A percentile compares a stretch with the other conserved stretches of the same genome.
phyloP scores from a whole-genome alignment of 2,329 filamentous ascomycete genomes.

The Hypoxylon sp. region DNA sequence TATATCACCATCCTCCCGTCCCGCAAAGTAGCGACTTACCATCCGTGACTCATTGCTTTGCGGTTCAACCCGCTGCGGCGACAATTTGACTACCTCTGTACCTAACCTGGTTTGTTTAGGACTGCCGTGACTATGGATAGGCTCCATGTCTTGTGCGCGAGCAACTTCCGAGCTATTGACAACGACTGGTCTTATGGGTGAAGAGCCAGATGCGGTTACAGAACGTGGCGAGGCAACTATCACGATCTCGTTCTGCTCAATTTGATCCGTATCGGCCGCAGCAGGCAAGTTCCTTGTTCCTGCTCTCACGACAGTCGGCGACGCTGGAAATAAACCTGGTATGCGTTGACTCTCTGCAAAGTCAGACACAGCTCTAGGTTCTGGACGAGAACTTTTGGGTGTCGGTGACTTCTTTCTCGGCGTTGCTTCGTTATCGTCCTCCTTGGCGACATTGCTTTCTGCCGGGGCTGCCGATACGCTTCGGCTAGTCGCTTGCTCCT shows the following conservation, averaged over 20 bases:
- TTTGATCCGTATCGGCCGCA: conserved; percentile 16
- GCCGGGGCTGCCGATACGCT: neutral
- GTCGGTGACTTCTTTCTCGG: conserved; percentile 14
- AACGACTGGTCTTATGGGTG: conserved; percentile 40
- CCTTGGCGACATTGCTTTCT: neutral
- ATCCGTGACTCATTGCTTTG: conserved; percentile 11
- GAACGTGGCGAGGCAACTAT: conserved; percentile 40
- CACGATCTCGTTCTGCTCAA: conserved; percentile 9
- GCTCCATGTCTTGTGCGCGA: neutral
- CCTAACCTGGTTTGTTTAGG: neutral
- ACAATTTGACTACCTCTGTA: conserved; percentile 7
- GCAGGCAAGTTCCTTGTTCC: conserved; percentile 3
- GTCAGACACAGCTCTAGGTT: conserved; percentile 8
- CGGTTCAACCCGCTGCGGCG: neutral
- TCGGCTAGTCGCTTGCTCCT: conserved; percentile 5
- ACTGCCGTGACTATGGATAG: neutral
- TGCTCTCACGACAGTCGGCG: conserved; percentile 24
- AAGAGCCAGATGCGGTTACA: conserved; percentile 36
- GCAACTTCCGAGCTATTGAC: conserved; percentile 39
- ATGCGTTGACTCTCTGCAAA: conserved; percentile 18
- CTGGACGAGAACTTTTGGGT: neutral
- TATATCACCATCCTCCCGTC: conserved; percentile 30
- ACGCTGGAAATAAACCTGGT: conserved; percentile 33
- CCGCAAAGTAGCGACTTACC: conserved; percentile 32
- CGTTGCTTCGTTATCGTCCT: neutral